Evolutionary conservation across 371 early-diverging fungal genomes (phyloP), one percentile per base, ranked within the genome.

Genomic region (Mucor sp.): DNA sequence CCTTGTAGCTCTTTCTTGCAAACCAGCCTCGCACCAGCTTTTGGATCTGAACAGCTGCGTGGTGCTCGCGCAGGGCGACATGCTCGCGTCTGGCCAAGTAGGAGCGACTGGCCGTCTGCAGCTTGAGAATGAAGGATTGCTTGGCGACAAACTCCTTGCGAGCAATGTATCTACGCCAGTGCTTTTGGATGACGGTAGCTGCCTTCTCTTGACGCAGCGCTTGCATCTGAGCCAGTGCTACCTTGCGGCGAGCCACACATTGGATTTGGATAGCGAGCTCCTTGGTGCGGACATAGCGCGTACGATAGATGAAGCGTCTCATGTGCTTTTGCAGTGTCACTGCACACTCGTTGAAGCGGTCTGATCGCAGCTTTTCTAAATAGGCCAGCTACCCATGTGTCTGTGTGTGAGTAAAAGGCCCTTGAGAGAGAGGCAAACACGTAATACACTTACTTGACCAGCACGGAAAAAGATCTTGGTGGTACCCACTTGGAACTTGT

Each of bases 401-500:
- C 25, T 53, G 23, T 6, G 14, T 11, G 14, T 27, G 30, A 35
- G n/a, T n/a, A n/a, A n/a, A n/a, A 53, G 4, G 14, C 4, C 1
- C 11, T 14, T 15, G 11, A 14, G 3, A 25, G 3, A 25, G 21
- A 3, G n/a, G n/a, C 15, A 23, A 53, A 14, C 21, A 25, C 7
- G 30, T 12, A 27, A 6, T 8, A 12, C 15, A 7, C 57, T 33
- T 66, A 72, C 73, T 59, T 74, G 93, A 58, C 98, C 98, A 27
- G 98, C 93, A 15, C 97, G 92, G 93, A 99, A 98, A 79, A 99
- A 99, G 60, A 99, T 92, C 77, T 96, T 98, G 12, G 97, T 95
- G 44, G 84, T 77, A 63, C 99, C 99, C 23, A 99, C 83, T 81
- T 96, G 98, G 78, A 90, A 99, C 66, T 93, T 90, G 70, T 93